A percentile compares a stretch with the other conserved stretches of the same genome.
phyloP scores from a whole-genome alignment of 1,284 basidiomycete species.

The Cutaneotrichosporon arboriforme region DNA sequence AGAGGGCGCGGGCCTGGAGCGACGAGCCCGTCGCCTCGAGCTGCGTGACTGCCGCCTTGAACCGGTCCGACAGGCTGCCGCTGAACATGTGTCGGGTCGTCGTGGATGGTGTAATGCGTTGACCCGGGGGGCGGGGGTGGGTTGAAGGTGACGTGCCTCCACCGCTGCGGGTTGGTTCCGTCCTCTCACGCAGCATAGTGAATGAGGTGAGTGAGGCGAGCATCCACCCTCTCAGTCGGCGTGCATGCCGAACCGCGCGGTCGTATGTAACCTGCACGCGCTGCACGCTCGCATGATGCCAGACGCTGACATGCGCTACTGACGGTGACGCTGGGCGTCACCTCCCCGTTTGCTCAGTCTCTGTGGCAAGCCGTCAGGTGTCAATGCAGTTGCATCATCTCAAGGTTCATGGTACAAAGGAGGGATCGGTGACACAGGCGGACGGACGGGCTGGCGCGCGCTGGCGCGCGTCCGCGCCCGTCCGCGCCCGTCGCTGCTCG shows the following conservation, averaged over 20 bases:
- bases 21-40: conserved; percentile 32
- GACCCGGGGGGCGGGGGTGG: not conserved
- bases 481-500: too few species aligned
- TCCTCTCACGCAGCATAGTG: too few species aligned
- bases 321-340: too few species aligned
- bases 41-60: conserved; percentile 41
- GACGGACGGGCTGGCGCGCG: too few species aligned
- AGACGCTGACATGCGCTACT: too few species aligned
- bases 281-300: too few species aligned
- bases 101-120: not conserved
- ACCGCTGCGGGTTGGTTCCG: too few species aligned
- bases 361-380: too few species aligned
- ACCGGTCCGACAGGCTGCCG: conserved; percentile 34
- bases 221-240: too few species aligned
- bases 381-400: not conserved
- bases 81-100: conserved; percentile 26
- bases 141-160: not conserved
- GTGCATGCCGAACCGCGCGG: not conserved
- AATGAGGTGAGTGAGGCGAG: not conserved
- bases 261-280: too few species aligned
- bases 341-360: too few species aligned
- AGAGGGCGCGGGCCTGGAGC: conserved; percentile 33
- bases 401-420: not conserved
- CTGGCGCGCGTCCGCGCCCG: too few species aligned
- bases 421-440: not conserved